Evolutionary conservation across 257 asterid genomes (phyloP), one percentile per base, ranked within the genome.

Genomic region (Forsythia suspensa): DNA sequence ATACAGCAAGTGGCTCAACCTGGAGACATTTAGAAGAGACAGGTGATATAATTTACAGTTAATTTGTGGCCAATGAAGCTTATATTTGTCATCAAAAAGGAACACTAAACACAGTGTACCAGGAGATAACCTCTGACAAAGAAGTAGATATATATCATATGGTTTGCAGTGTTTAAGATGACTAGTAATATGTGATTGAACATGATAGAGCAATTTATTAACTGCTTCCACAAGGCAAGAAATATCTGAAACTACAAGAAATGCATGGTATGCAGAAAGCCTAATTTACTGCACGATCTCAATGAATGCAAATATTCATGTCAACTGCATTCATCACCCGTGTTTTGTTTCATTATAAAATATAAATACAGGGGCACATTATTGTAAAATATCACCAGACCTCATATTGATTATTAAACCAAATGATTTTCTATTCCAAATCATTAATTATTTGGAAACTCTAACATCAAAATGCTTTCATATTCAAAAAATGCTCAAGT

Each of bases 1-100:
- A 90, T 71, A 97, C 97, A 73, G 99, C 98, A 85, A 96, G 99
- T 24, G 98, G 94, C 69, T 97, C 99, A 85, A 94, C 92, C 99
- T 95, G 84, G 76, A 55, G 76, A 70, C 44, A 78, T 6, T 37
- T 3, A 42, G 38, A 72, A 68, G 73, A 74, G 43, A 70, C 43
- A 42, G 16, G 37, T 13, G 44, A 13, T 39, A 70, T 8, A 24
- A 15, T 55, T 73, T 20, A 74, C 8, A 24, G 66, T 10, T 13
- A 40, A 34, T 21, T 75, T 68, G 2, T 57, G 48, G 46, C 48
- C 72, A 69, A 76, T 79, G 9, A 67, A 78, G 75, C 40, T 5
- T 66, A 37, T n/a, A 20, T 4, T 13, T 39, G 75, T 78, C 44
- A 73, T 24, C 16, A 48, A 38, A 75, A 24, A n/a, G 24, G 61